Percentiles rank a stretch among this genome's conserved stretches.
phyloP scores from a whole-genome alignment of 192 early-diverging fungal species.

The Backusella parvicylindrica region DNA sequence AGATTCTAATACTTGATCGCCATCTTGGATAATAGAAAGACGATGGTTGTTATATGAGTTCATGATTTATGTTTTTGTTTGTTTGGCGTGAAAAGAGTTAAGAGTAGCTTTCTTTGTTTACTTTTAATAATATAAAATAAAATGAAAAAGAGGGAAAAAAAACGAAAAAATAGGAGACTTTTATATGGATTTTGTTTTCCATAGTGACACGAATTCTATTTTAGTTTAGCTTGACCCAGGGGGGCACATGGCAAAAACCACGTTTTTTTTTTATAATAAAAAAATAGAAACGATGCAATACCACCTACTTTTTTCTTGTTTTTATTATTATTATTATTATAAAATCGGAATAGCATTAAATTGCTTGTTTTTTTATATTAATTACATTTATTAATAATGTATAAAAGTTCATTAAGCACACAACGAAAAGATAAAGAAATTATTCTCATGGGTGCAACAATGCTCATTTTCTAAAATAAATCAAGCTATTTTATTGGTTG shows the following conservation, averaged over 20 bases:
- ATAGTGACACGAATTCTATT: neutral
- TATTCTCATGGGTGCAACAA: neutral
- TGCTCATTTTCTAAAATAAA: neutral
- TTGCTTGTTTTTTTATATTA: neutral
- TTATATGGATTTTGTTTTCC: neutral
- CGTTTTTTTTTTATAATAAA: neutral
- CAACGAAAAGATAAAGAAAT: neutral
- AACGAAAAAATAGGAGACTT: neutral
- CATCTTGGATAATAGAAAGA: constrained; percentile 5
- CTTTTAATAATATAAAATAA: neutral
- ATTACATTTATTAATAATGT: neutral
- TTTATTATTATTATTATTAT: neutral
- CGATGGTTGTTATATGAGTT: neutral
- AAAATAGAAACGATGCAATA: neutral
- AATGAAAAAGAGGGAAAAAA: neutral
- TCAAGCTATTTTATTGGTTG: neutral
- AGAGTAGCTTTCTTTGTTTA: neutral
- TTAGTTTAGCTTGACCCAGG: neutral
- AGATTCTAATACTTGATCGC: neutral
- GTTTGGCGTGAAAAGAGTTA: neutral
- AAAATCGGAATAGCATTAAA: too few relatives aligned
- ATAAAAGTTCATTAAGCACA: neutral
- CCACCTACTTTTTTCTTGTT: neutral
- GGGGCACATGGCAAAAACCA: constrained; percentile 4
- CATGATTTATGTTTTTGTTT: neutral